Conservation (phyloP, 768 basidiomycete species). For the Leccinum disarticulatum region DNA sequence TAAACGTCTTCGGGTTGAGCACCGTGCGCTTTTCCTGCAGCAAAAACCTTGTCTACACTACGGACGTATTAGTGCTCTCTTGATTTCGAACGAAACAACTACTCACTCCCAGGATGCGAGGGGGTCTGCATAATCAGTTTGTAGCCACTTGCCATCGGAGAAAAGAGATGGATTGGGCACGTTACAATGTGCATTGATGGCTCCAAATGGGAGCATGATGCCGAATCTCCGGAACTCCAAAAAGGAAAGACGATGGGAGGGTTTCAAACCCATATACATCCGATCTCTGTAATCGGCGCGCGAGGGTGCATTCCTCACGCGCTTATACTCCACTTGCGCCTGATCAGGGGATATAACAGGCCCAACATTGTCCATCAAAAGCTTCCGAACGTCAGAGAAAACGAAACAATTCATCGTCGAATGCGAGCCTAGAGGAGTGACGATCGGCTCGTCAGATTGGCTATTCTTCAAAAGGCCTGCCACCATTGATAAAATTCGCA, state of each 20-base stretch:
- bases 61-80: conserved; percentile 3
- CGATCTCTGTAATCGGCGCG: conserved; percentile 44
- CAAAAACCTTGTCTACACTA: conserved; percentile 42
- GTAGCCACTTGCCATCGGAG: conserved; percentile 46
- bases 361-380: conserved; percentile 16
- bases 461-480: conserved; percentile 15
- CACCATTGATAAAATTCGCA: conserved; percentile 21
- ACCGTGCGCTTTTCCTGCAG: conserved; percentile 40
- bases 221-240: conserved; percentile 41
- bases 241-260: conserved; percentile 46
- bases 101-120: conserved; percentile 52
- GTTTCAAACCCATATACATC: conserved; percentile 38
- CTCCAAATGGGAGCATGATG: conserved; percentile 50
- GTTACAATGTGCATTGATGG: conserved; percentile 40
- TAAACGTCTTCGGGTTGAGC: conserved; percentile 44
- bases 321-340: conserved; percentile 34
- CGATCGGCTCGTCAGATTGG: neutral
- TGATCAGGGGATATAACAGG: conserved; percentile 18
- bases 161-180: conserved; percentile 47
- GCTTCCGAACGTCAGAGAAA: conserved; percentile 6
- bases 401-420: conserved; percentile 21
- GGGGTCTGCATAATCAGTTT: conserved; percentile 41
- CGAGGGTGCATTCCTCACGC: conserved; percentile 36
- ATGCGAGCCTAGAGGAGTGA: conserved; percentile 10
- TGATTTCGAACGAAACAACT: neutral